Percentiles rank a stretch among this genome's conserved stretches.
These are phyloP conservation scores for Pascua sp. DNA, from an alignment of 1,284 basidiomycete species.

Conservation along the genomic window DNA sequence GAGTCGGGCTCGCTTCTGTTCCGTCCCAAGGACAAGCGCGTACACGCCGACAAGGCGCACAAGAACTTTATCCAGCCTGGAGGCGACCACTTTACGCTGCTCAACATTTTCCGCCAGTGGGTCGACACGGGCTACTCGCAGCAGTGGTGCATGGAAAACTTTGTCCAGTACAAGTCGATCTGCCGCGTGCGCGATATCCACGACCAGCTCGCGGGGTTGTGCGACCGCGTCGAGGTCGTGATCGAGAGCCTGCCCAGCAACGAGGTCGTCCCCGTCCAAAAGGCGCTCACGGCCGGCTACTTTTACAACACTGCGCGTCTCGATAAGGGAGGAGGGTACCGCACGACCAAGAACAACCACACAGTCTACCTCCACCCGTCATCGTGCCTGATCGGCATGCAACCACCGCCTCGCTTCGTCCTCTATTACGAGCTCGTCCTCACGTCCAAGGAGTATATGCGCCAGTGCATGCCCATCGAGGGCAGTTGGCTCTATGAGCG, in stretches of 20 bases:
- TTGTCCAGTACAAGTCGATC: slow-evolving; percentile 93
- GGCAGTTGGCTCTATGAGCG: slow-evolving; percentile 89
- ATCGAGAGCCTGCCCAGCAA: slow-evolving; percentile 76
- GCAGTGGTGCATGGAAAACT: slow-evolving; percentile 91
- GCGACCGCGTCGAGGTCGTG: slow-evolving; percentile 94
- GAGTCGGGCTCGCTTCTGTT: slow-evolving; percentile 94
- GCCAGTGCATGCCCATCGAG: slow-evolving; percentile 97
- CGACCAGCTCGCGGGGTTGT: slow-evolving; percentile 90
- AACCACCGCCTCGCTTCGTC: slow-evolving; percentile 85
- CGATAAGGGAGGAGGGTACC: slow-evolving; percentile 87
- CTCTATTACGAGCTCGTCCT: slow-evolving; percentile 81
- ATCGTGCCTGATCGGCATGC: slow-evolving; percentile 88
- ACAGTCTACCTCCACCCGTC: slow-evolving; percentile 96
- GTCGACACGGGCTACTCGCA: slow-evolving; percentile 93
- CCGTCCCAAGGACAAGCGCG: slow-evolving; percentile 93
- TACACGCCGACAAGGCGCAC: slow-evolving; percentile 92
- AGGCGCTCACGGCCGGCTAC: slow-evolving; percentile 90
- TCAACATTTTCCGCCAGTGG: slow-evolving; percentile 99
- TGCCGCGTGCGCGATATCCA: slow-evolving; percentile 88
- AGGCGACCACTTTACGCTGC: slow-evolving; percentile 95
- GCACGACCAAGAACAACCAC: slow-evolving; percentile 90
- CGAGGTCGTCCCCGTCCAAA: slow-evolving; percentile 89
- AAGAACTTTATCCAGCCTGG: slow-evolving; percentile 92
- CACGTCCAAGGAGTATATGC: slow-evolving; percentile 58
- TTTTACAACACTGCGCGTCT: slow-evolving; percentile 91